Conservation (phyloP, 78 protist species). For the Tieghemostelium lacteum region DNA sequence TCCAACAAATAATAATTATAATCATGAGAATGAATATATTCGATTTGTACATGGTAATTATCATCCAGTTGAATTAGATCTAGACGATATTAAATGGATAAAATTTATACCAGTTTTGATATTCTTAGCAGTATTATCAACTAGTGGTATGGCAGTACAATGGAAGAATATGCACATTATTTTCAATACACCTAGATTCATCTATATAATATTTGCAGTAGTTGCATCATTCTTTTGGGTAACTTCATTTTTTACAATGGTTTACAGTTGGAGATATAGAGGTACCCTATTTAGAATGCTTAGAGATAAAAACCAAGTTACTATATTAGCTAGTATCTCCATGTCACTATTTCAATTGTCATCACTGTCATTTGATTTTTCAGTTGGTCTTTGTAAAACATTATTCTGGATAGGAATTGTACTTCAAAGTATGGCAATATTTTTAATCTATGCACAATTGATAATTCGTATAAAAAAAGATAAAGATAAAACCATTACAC, state of each 20-base stretch:
- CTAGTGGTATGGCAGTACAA: constrained; percentile 26
- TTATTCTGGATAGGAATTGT: constrained; percentile 32
- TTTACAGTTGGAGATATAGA: neutral
- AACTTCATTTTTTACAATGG: neutral
- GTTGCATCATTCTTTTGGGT: constrained; percentile 14
- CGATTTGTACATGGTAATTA: neutral
- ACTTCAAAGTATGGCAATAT: neutral
- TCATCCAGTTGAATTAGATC: constrained; percentile 2
- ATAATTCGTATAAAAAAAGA: neutral
- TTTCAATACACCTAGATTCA: constrained; percentile 12
- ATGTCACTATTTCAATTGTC: constrained; percentile 45
- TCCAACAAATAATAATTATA: neutral
- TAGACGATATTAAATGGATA: constrained; percentile 5
- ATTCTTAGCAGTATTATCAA: constrained; percentile 17
- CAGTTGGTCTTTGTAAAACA: neutral
- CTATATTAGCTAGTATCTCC: neutral
- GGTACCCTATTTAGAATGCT: neutral
- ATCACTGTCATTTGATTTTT: neutral
- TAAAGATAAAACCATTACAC: neutral
- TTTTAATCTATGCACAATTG: neutral
- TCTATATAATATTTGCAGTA: constrained; percentile 20
- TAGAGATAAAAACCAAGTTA: constrained; percentile 1
- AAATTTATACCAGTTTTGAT: constrained; percentile 13
- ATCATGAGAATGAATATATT: neutral
- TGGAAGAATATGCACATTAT: neutral